A percentile compares a stretch with the other conserved stretches of the same genome.
phyloP scores from a whole-genome alignment of 371 early-diverging fungal species.

The Apophysomyces variabilis region DNA sequence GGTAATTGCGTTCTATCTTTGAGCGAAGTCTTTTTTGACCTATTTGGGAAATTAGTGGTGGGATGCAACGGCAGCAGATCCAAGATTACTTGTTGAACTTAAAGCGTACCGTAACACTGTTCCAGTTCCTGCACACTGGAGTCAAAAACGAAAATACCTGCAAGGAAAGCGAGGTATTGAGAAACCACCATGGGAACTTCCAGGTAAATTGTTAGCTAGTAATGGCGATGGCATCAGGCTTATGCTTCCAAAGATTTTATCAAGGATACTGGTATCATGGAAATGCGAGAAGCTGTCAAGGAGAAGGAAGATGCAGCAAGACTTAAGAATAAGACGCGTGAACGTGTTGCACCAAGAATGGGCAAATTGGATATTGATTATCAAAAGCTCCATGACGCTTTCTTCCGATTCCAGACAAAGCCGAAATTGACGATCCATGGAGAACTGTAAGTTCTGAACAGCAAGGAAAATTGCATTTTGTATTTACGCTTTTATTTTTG shows the following conservation, averaged over 20 bases:
- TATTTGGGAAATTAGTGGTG: conserved; percentile 67
- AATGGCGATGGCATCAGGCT: not conserved
- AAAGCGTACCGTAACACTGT: conserved; percentile 94
- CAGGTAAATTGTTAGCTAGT: conserved; percentile 51
- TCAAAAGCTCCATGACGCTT: conserved; percentile 96
- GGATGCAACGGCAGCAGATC: conserved; percentile 92
- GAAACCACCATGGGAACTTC: conserved; percentile 94
- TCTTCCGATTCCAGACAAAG: conserved; percentile 94
- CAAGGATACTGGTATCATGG: conserved; percentile 96
- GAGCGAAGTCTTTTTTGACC: not conserved
- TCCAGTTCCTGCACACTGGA: conserved; percentile 97
- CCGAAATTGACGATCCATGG: conserved; percentile 85
- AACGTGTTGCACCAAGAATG: conserved; percentile 93
- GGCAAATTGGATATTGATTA: conserved; percentile 96
- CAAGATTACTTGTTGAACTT: conserved; percentile 85
- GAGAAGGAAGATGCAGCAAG: conserved; percentile 82
- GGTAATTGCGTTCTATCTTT: conserved; percentile 39
- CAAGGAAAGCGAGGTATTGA: conserved; percentile 96
- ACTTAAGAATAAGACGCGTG: conserved; percentile 87
- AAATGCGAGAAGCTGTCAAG: conserved; percentile 88
- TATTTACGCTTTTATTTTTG: not conserved
- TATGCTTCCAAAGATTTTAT: conserved; percentile 76
- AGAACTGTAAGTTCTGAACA: conserved; percentile 69
- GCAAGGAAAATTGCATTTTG: not conserved
- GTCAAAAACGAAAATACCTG: conserved; percentile 93